Base-by-base conservation (phyloP, 2,329 filamentous ascomycete species). In the Gaeumannomyces sp. region DNA sequence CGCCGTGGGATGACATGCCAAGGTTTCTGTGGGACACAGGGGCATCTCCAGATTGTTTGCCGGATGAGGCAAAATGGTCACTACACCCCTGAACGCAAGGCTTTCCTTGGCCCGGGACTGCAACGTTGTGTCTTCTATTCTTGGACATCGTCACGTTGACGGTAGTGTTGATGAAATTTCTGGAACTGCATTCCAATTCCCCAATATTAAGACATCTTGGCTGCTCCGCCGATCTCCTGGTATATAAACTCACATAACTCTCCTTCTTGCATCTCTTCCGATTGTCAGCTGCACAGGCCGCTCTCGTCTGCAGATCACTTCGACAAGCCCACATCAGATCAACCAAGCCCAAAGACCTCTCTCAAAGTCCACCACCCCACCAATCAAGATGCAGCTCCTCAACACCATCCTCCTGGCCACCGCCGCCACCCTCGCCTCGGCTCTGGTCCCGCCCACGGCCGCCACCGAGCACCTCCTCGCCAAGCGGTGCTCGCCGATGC, bases 401-500 rank as follows among this genome's bases (percentile, higher is more conserved):
- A 62, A 19, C 60, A 19, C 50, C 60, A 16, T 62, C 60, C 33
- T 45, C n/a, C 38, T 62, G 19, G 28, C 38, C 60, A 62, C 38
- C 11, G 35, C 50, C 13, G 60, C 38, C 60, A 29, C 60, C 25
- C 28, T 35, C 59, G 33, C 59, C 7, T 22, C 59, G 59, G 31
- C 38, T 3, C 3, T 28, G 4, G 8, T 6, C 25, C 4, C 57
- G n/a, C 11, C 57, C n/a, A 1, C 25, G n/a, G n/a, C n/a, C n/a
- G 29, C n/a, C 5, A 8, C 29, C 16, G 45, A 14, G 3, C 25
- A 27, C 57, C 13, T 7, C 13, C 59, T 75, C 72, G 61, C 70
- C 68, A 72, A 70, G 64, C 68, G 71, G 45, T 73, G 71, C 71
- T 66, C 69, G 5, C 71, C 71, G 1, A 8, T 57, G 7, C 38